Conservation (phyloP, 2,329 filamentous ascomycete genomes). For the Volutella citrinella region DNA sequence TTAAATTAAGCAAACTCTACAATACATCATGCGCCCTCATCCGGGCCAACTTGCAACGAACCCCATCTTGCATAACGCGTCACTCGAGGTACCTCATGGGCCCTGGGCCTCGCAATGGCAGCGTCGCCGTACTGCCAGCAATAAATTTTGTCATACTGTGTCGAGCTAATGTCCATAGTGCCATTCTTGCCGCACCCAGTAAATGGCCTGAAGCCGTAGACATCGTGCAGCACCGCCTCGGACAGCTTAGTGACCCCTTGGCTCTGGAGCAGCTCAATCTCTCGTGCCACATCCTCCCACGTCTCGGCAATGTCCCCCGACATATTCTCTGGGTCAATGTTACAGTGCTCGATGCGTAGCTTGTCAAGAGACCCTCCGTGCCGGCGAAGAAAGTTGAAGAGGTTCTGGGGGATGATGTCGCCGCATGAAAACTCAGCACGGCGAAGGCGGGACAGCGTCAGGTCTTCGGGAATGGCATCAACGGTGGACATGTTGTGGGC, state of each 20-base stretch:
- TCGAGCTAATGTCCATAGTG: too few species aligned
- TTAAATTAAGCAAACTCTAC: too few species aligned
- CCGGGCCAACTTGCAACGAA: too few species aligned
- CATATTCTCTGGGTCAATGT: too few species aligned
- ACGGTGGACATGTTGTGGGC: neutral
- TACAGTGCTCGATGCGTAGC: constrained; percentile 2
- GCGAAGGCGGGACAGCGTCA: neutral
- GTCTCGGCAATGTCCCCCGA: too few species aligned
- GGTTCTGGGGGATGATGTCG: neutral
- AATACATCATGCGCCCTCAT: too few species aligned
- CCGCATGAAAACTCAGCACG: constrained; percentile 5
- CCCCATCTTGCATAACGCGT: too few species aligned
- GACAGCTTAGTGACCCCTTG: neutral
- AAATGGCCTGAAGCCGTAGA: neutral
- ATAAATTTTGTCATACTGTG: too few species aligned
- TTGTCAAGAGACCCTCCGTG: neutral
- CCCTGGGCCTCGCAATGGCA: too few species aligned
- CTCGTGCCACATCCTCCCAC: neutral
- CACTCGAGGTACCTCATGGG: too few species aligned
- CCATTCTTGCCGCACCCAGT: constrained; percentile 1
- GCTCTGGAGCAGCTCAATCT: neutral
- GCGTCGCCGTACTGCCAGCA: too few species aligned
- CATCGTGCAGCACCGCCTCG: neutral
- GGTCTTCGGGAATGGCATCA: neutral
- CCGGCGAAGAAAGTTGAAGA: neutral